These are phyloP conservation scores for Solanum appendiculatum DNA, from an alignment of 257 asterid species.

Conservation along the genomic window DNA sequence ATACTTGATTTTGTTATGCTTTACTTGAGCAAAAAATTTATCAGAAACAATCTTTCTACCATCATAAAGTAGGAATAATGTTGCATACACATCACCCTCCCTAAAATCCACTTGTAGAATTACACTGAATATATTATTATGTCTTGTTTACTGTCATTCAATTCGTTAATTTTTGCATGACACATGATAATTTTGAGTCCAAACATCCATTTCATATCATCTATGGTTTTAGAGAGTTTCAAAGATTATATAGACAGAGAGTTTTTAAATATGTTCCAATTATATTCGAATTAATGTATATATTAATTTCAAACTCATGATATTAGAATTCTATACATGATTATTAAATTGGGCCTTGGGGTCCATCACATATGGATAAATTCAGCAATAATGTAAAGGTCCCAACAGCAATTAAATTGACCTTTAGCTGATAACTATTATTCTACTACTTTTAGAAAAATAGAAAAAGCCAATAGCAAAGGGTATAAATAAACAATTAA, in stretches of 20 bases:
- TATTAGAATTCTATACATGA: background rate
- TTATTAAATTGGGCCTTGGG: background rate
- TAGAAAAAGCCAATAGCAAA: background rate
- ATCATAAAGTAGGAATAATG: accelerated
- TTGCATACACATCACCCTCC: background rate
- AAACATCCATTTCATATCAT: background rate
- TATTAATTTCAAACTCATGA: background rate
- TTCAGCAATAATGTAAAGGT: background rate
- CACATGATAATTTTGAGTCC: background rate
- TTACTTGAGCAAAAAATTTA: background rate
- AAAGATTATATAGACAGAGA: background rate
- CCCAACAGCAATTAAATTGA: background rate
- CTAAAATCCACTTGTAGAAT: too few relatives aligned
- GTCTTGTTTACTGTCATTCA: too few relatives aligned
- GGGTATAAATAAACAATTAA: background rate
- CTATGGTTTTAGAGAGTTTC: background rate
- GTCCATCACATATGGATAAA: background rate
- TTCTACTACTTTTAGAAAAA: background rate
- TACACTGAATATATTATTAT: background rate
- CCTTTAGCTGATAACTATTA: background rate
- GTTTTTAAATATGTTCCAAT: background rate
- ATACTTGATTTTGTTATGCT: background rate
- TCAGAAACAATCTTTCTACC: background rate
- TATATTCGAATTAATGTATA: background rate
- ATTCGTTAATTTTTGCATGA: background rate